Base-by-base conservation (phyloP, 2,329 filamentous ascomycete genomes). In the Arthrobotrys sphaeroides region DNA sequence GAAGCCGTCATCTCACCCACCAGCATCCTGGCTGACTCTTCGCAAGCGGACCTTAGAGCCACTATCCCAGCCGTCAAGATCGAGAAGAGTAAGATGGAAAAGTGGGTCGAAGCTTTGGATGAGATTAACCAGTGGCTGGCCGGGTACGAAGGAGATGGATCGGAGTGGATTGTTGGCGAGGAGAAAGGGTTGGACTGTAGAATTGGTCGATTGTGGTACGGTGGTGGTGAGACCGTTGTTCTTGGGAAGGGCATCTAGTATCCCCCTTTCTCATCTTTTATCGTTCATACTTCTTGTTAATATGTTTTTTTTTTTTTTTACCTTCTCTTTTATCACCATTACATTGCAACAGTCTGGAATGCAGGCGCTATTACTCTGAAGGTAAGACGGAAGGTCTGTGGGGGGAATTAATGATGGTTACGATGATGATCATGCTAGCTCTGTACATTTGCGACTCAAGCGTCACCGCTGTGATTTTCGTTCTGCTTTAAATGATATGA, bases 111-210 rank as follows among this genome's bases (percentile, higher is more conserved):
- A 12, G 86, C 86, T 60, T 90, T 97, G 57, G 92, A 95, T 45
- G 85, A 87, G 75, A 87, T 96, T 78, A 98, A 98, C 82, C 81
- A 80, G 7, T 94, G 90, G 90, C 84, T 97, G 24, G 85, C 89
- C 80, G 83, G 24, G 13, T 70, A 83, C 9, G 87, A 91, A 79
- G 90, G 90, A 9, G 83, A 85, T 36, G 81, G 85, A 1, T 90
- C 90, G 0, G 91, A 95, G 80, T 97, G 94, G 93, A 84, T 91
- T 22, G 89, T 97, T n/a, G 94, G 94, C 0, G 88, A 96, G 79
- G 93, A 94, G 81, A 90, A 86, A 79, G 94, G 94, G 0, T 83
- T 97, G 65, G 91, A 94, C 80, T 89, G 88, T 72, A 87, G 92
- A 47, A 88, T 87, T 77, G 94, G 94, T 0, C 85, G 86, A 4